Evolutionary conservation across 768 basidiomycete genomes (phyloP), one percentile per base, ranked within the genome.

Genomic region (Trichaptum fuscoviolaceum): DNA sequence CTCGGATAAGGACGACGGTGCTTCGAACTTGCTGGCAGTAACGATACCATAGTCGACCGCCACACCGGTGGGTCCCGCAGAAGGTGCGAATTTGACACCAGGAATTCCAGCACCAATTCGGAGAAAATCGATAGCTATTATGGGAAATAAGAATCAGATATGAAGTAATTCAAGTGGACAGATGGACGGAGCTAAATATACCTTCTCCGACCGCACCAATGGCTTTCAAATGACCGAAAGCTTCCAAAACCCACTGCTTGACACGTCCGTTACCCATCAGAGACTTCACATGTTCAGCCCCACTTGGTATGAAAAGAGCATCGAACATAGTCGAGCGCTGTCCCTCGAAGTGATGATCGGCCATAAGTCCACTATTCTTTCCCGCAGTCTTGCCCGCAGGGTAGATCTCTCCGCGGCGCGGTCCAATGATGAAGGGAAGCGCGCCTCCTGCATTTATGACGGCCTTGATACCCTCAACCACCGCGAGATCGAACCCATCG

Each of bases 261-360:
- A 82, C 82, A 23, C 93, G 84, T 5, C 93, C 95, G 62, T 83
- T 85, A 69, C 81, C 80, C 8, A 78, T 72, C 36, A 94, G 81
- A 34, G 80, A 73, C 72, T 85, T 83, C n/a, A 79, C 82, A 73
- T 88, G 87, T 35, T 80, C 78, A 9, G 78, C 77, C 1, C 93
- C 93, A 23, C 89, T 88, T 12, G 92, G 87, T 70, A 96, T 85
- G 70, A 91, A 83, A 68, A 95, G 68, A 0, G 92, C 91, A 73
- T 96, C 95, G 71, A 92, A 96, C 75, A 90, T 72, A 0, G 92
- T 95, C 36, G 91, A 92, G 62, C 94, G 83, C 71, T 88, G 90
- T 0, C 88, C 85, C 72, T 93, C 91, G 67, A 85, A 89, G 67
- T 88, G 83, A 77, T 93, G 86, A 78, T 95, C 85, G 58, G 86